Evolutionary conservation across 768 basidiomycete species (phyloP), one percentile per base, ranked within the genome.

Genomic region (Lactarius evosmus): DNA sequence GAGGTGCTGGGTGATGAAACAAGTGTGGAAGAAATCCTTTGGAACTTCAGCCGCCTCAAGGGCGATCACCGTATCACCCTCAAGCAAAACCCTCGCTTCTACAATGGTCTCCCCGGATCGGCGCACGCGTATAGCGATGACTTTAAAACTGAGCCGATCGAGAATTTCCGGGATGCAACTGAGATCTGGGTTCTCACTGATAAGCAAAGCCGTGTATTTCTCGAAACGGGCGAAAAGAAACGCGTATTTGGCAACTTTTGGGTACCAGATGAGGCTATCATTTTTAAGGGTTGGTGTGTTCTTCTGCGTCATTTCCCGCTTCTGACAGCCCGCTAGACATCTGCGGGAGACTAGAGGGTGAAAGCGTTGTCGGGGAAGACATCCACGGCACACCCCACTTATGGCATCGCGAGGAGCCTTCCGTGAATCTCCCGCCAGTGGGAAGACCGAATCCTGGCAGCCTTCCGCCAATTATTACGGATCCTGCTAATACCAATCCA

Each of bases 201-300:
- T 54, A 34, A 53, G 36, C 33, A 12, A 33, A 41, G 62, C 32
- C 57, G 52, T 19, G 30, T 66, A n/a, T 64, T 58, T 16, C 50
- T 66, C 17, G 62, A 66, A 17, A 22, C 56, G 19, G 41, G 8
- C 5, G 3, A 55, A 9, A 16, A 12, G 17, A 11, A 33, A 11
- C 40, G 62, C 29, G 53, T 53, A 4, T 66, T 66, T 40, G 58
- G 58, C n/a, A 64, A 64, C 3, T 27, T 60, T 22, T 64, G 63
- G 63, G 16, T 30, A 1, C 58, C 63, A 19, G 34, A 50, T 1
- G n/a, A 33, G 3, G 34, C 53, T 6, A 55, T 64, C 3, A 64
- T 64, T 33, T 64, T 64, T 30, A 64, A 64, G 52, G 62, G 65
- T 66, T 6, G 7, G 57, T 12, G 4, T 22, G n/a, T 32, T 32